Base-by-base conservation (phyloP, 495 filamentous ascomycete genomes). In the Podospora bellae-mahoneyi region DNA sequence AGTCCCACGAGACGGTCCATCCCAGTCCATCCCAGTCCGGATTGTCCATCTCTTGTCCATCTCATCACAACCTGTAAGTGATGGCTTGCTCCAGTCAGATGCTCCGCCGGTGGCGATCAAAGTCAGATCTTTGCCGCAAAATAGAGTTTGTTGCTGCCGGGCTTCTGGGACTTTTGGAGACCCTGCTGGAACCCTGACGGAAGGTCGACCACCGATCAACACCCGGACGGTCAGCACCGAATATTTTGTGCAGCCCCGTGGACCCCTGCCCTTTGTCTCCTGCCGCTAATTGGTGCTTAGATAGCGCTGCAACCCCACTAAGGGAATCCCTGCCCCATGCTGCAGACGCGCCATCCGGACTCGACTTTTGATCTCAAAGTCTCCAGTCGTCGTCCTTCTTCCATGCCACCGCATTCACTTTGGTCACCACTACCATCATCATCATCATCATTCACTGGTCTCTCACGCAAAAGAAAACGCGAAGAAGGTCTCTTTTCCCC, bases 331-430 rank as follows among this genome's bases (percentile, higher is more conserved):
- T 68, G 69, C 62, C 61, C 48, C 61, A 63, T 63, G 61, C 62
- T 61, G 65, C 62, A 62, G 54, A 34, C 28, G 59, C 61, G n/a
- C 61, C n/a, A 18, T 63, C 28, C n/a, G 61, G 61, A 39, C 16
- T 16, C 28, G 61, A 64, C 56, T 67, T 48, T 60, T n/a, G 27
- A 44, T 34, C 57, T 57, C 56, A 66, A 57, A 68, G 62, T 57
- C 66, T 60, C 71, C 54, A 64, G 19, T 54, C 53, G 19, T 54
- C 53, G n/a, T 58, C 23, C 2, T 10, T 62, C 60, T 32, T 68
- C 73, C 66, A 76, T 73, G 74, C 68, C 72, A 71, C 72, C 57
- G 66, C 72, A 66, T 59, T 39, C 59, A 67, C 69, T 62, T 59
- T 55, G 65, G 26, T 59, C 66, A 63, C 27, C 4, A 32, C n/a